Evolutionary conservation across 2,329 filamentous ascomycete genomes (phyloP).

Genomic region (Ophiognomonia clavigignenti-juglandacearum): DNA sequence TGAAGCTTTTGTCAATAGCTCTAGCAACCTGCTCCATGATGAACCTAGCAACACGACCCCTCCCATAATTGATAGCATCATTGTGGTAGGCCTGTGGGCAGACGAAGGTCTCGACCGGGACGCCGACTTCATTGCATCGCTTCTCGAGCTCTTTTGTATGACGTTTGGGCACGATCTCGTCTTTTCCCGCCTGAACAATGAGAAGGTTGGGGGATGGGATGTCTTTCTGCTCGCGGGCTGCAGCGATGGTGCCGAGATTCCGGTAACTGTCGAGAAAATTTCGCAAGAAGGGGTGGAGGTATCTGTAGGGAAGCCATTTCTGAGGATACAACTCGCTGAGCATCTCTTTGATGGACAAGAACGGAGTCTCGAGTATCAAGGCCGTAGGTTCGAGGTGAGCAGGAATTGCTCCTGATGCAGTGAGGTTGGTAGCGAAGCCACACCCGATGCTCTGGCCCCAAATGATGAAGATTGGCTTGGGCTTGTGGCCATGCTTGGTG

Average conservation of each 20-base stretch:
- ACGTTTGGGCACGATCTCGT: slow-evolving; percentile 52
- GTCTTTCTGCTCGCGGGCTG: slow-evolving; percentile 22
- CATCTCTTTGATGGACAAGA: slow-evolving; percentile 67
- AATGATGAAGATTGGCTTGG: slow-evolving; percentile 45
- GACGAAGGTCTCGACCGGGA: slow-evolving; percentile 39
- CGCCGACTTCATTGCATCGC: slow-evolving; percentile 41
- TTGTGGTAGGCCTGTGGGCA: slow-evolving; percentile 52
- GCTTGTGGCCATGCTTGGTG: slow-evolving; percentile 16
- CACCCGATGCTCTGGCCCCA: slow-evolving; percentile 78
- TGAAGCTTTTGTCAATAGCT: no score
- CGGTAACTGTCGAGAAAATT: slow-evolving; percentile 54
- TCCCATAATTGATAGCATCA: slow-evolving; percentile 42
- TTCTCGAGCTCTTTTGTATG: slow-evolving; percentile 42
- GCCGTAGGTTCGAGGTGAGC: slow-evolving; percentile 36
- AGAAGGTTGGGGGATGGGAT: slow-evolving; percentile 33
- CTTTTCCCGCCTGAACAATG: slow-evolving; percentile 52
- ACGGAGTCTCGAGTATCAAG: slow-evolving; percentile 71
- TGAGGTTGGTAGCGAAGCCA: slow-evolving; percentile 62
- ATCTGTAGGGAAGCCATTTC: slow-evolving; percentile 72
- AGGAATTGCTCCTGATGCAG: slow-evolving; percentile 34
- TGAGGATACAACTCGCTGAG: slow-evolving; percentile 69
- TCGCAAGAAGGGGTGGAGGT: slow-evolving; percentile 69
- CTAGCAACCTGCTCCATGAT: slow-evolving; percentile 26
- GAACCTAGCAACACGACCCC: slow-evolving; percentile 43
- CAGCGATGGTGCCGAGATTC: slow-evolving; percentile 42